Base-by-base conservation (phyloP, 2,329 filamentous ascomycete species). In the Trichophyton simii region DNA sequence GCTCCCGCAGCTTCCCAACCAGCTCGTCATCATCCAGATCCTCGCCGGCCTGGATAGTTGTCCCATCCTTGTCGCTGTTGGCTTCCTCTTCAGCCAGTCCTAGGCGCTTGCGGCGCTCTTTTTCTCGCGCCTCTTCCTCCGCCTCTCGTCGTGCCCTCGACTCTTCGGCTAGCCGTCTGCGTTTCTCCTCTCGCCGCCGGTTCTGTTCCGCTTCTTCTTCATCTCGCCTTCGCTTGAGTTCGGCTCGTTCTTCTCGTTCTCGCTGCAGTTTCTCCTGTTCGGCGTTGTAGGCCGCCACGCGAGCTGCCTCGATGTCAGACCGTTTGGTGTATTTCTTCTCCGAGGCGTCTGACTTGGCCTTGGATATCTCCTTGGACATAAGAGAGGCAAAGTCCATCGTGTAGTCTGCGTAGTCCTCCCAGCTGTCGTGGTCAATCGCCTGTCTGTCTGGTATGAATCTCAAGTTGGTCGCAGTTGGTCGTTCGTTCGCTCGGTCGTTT, bases 351-450 rank as follows among this genome's bases (percentile, higher is more conserved):
- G 81, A 76, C 73, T 89, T 89, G 67, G 86, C 81, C 74, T 94
- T 95, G 69, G 88, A 84, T 70, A 99, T 94, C 75, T 96, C 91
- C 71, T 90, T 88, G 69, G 88, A 85, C 89, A 99, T 95, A 57
- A 99, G 79, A 41, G 90, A 84, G 64, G 91, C 91, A 78, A 99
- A 99, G 75, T 99, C 91, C 94, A 99, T 99, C 36, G 25, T 59
- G 13, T 44, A 44, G 41, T 44, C 15, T n/a, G 3, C n/a, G 41
- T n/a, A n/a, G n/a, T 7, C 13, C 15, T n/a, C 41, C 5, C 5
- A 7, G n/a, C 15, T 9, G 3, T 6, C 6, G 41, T 44, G 41
- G 15, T n/a, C n/a, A 18, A 7, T 44, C n/a, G 41, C 20, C 34
- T 13, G 9, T 38, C 34, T 13, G 9, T 38, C 34, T 38, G 34